Evolutionary conservation across 176 grass and related monocot genomes (phyloP), one percentile per base, ranked within the genome.

Genomic region (Neostapfia colusana): DNA sequence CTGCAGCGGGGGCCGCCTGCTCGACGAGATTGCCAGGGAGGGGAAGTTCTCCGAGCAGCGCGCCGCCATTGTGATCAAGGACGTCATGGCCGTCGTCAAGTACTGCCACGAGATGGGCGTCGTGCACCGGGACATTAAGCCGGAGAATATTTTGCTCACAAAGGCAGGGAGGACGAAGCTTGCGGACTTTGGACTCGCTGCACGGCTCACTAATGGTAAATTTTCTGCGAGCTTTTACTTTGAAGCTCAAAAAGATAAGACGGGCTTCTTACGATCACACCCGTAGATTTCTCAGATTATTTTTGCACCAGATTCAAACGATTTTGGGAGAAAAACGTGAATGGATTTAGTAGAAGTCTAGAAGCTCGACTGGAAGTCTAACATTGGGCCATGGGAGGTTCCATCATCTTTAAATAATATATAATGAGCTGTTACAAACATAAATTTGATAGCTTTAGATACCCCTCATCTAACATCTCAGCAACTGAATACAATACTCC

Each of bases 71-170:
- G 23, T 95, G 20, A 65, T 92, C 50, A 95, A 72, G 65, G 92
- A 99, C 55, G 74, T 99, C 44, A 79, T 95, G 82, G 45, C 26
- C 1, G 90, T 95, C 31, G 41, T 99, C 26, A 99, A 92, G 74
- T 99, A 99, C 79, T 99, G 89, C 76, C 96, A 99, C 36, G 70
- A 99, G 40, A 95, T 99, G 96, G 96, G 96, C 4, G 96, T 99
- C 14, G 78, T 99, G 7, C 96, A 99, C 70, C 77, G 96, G 61
- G 96, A 99, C 74, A 87, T 99, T 38, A 99, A 99, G 24, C 96
- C 96, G 0, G 96, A 99, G 70, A 99, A 99, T 38, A 95, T 99
- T 3, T 72, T 99, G 61, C 89, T 99, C 56, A 92, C 96, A 0
- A 85, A 84, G 18, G 37, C 65, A 0, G 92, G 96, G 0, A 88